Base-by-base conservation (phyloP, 208 protist species). In the Balamuthia mandrillaris region DNA sequence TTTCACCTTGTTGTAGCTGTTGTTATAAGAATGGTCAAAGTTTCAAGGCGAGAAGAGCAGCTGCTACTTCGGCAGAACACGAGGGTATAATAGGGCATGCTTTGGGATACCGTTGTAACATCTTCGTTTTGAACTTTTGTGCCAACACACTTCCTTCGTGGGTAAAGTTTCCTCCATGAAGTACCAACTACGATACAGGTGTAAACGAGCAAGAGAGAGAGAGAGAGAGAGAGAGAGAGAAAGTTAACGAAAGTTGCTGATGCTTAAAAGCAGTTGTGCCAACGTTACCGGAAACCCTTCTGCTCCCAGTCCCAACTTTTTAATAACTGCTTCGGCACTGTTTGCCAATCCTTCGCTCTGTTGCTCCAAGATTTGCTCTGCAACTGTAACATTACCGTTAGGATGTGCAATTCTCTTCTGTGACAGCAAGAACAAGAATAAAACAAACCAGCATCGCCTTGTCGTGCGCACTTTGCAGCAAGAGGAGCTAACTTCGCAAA, bases 91-190 rank as follows among this genome's bases (percentile, higher is more conserved):
- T n/a, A n/a, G n/a, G n/a, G n/a, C n/a, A n/a, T 33, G 35, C 63
- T 0, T 72, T 14, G 1, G 63, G 63, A 9, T 49, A 1, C 37
- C 47, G 63, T 41, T 41, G 2, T 18, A 1, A 29, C n/a, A 72
- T 1, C 63, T 72, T 72, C 63, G 41, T 45, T 21, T 18, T 39
- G 9, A 72, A 2, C 18, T 49, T 33, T 14, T 14, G 37, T 1
- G 63, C 27, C 63, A 72, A 41, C 37, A 49, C 41, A 27, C 63
- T 72, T 45, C 63, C 63, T 33, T 72, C 63, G 63, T 72, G 63
- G n/a, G 63, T 72, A 10, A 72, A 27, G 33, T 72, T 72, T 33
- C 63, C 63, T 21, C 63, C 63, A 21, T 33, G 37, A 18, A 72
- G 63, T 21, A 72, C 63, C 5, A 72, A 24, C 63, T 72, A 12